Percentiles rank a stretch among this genome's conserved stretches.
Conservation (phyloP, 176 grass and related monocot genomes). For the Cymbopogon citratus region DNA sequence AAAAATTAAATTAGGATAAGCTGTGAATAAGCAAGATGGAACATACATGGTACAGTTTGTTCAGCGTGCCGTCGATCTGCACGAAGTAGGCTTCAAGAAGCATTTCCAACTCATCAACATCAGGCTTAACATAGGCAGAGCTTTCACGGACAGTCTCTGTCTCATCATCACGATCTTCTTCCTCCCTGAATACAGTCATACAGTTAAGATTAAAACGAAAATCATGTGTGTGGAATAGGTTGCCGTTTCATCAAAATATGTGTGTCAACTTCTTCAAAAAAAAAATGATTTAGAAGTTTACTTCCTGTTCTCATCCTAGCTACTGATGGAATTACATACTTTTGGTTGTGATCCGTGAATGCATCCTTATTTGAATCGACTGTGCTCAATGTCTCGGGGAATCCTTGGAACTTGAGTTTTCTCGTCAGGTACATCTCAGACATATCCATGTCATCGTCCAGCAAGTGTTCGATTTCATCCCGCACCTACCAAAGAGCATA, state of each 20-base stretch:
- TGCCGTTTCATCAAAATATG: not conserved
- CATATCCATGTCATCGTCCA: constrained; percentile 62
- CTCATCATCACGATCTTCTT: constrained; percentile 16
- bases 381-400: constrained; percentile 10
- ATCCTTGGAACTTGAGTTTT: constrained; percentile 39
- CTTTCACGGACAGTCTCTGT: constrained; percentile 20
- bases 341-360: constrained; percentile 7
- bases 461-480: constrained; percentile 65
- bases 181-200: constrained; percentile 20
- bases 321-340: constrained; percentile 2
- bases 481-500: constrained; percentile 32
- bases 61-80: constrained; percentile 55
- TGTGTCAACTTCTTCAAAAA: not conserved
- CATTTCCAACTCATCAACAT: constrained; percentile 58
- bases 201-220: not conserved
- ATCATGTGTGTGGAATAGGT: not conserved
- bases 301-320: not conserved
- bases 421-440: constrained; percentile 55
- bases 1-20: not conserved
- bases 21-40: not conserved
- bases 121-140: constrained; percentile 33
- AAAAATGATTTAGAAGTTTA: not conserved
- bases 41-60: constrained; percentile 50
- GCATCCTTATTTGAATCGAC: constrained; percentile 28
- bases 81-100: constrained; percentile 69